Evolutionary conservation across 2,329 filamentous ascomycete species (phyloP), one percentile per base, ranked within the genome.

Genomic region (Fusarium coffeatum): DNA sequence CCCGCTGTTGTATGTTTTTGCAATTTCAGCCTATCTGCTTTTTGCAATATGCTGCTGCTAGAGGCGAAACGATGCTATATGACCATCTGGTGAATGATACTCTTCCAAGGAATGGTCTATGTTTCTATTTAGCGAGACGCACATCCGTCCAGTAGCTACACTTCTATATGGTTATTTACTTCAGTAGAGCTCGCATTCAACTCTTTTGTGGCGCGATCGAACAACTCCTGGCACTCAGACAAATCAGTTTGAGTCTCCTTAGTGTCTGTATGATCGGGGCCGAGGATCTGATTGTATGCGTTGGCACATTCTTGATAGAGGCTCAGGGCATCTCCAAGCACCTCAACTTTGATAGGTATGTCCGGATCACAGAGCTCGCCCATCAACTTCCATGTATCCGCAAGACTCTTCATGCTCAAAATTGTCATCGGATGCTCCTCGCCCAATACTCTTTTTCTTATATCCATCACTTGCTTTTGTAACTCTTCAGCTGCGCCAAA

Each of bases 371-470:
- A 34, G 2, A 16, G 3, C 15, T 58, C 23, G 15, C 61, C 62
- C 23, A 48, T 6, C 4, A 45, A 20, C 12, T n/a, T 15, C 62
- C 62, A 65, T n/a, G 18, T 41, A 0, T 37, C 18, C 12, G 55
- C 64, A 10, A 68, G 46, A 2, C 43, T 48, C 4, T 8, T 11
- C 63, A 68, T 68, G 4, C 51, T 11, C n/a, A 1, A 6, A 11
- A 66, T 50, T 4, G 66, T 68, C 3, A 18, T 9, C 2, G 57
- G 63, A 22, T 72, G 55, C 15, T 72, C 66, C 22, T 62, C n/a
- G 1, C 66, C 59, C 2, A 62, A 34, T 13, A 65, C 12, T 23
- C 22, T 55, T 32, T 62, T 59, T 3, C 32, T 47, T 5, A 22
- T 1, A 16, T 69, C 59, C 27, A 64, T 4, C 1, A 47, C 42